These are phyloP conservation scores for Colletotrichum salicis DNA, from an alignment of 2,329 filamentous ascomycete genomes.

Conservation along the genomic window DNA sequence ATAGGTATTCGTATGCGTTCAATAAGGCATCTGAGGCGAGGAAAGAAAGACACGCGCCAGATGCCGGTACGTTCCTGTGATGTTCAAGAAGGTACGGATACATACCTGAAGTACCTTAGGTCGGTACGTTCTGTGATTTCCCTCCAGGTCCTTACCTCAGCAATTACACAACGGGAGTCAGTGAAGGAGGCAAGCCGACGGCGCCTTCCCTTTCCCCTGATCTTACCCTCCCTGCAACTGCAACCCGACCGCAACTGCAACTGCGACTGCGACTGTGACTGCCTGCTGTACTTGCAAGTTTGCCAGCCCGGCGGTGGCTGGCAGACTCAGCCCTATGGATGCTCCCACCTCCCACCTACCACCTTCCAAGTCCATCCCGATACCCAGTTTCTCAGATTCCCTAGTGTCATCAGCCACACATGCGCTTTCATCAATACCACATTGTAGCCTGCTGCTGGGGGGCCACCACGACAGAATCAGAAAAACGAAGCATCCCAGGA, in stretches of 20 bases:
- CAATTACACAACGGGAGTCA: neutral
- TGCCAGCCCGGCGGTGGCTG: conserved; percentile 6
- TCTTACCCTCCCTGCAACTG: neutral
- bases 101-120: neutral
- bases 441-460: neutral
- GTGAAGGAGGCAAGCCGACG: neutral
- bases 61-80: neutral
- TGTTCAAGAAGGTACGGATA: neutral
- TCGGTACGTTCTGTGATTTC: too few relatives aligned
- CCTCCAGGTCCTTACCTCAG: neutral
- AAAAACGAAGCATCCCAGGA: conserved; percentile 27
- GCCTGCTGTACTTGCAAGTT: neutral
- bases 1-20: too few relatives aligned
- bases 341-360: neutral
- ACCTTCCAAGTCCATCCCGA: conserved; percentile 19
- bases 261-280: neutral
- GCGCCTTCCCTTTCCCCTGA: neutral
- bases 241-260: neutral
- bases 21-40: neutral
- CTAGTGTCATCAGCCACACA: conserved; percentile 24
- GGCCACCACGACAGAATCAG: neutral
- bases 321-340: conserved; percentile 32
- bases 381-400: neutral
- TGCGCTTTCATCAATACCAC: neutral
- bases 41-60: neutral